Percentiles rank a stretch among this genome's conserved stretches.
Evolutionary conservation across 2,329 filamentous ascomycete species (phyloP).

Genomic region (Pyricularia sp.): DNA sequence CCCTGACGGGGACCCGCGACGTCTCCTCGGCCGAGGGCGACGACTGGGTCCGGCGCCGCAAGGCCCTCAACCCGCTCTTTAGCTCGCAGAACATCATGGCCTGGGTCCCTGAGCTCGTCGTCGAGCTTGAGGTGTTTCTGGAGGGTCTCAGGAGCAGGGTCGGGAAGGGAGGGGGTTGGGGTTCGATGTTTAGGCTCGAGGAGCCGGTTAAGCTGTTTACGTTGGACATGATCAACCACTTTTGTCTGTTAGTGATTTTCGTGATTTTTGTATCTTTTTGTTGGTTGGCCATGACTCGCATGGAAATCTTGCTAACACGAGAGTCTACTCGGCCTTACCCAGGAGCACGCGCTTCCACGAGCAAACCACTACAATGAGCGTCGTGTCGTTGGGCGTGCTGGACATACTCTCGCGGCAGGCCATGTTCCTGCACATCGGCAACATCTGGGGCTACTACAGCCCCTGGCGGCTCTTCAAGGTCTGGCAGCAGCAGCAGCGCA

Average conservation of each 20-base stretch:
- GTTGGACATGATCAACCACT: slow-evolving; percentile 28
- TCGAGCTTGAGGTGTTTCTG: slow-evolving; percentile 26
- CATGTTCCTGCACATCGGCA: neutral
- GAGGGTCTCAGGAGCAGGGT: slow-evolving; percentile 17
- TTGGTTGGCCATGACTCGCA: neutral
- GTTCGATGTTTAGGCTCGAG: slow-evolving; percentile 23
- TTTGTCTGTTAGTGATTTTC: slow-evolving; percentile 16
- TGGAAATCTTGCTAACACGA: neutral
- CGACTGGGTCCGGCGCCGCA: slow-evolving; percentile 19
- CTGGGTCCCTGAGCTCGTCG: slow-evolving; percentile 24
- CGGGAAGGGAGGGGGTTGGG: slow-evolving; percentile 18
- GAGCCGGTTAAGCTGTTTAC: slow-evolving; percentile 26
- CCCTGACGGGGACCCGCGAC: slow-evolving; percentile 22
- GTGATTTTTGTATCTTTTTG: neutral
- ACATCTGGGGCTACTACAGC: neutral
- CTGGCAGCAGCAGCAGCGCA: neutral
- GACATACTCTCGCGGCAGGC: neutral
- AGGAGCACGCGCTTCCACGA: neutral
- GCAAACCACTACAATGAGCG: neutral
- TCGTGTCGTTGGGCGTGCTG: neutral
- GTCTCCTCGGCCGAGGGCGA: slow-evolving; percentile 21
- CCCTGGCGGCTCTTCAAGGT: neutral
- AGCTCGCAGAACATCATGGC: slow-evolving; percentile 24
- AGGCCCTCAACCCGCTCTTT: slow-evolving; percentile 25
- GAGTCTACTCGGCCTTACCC: neutral